A percentile compares a stretch with the other conserved stretches of the same genome.
phyloP scores from a whole-genome alignment of 352 stramenopile genomes.

The Phytophthora foliorum region DNA sequence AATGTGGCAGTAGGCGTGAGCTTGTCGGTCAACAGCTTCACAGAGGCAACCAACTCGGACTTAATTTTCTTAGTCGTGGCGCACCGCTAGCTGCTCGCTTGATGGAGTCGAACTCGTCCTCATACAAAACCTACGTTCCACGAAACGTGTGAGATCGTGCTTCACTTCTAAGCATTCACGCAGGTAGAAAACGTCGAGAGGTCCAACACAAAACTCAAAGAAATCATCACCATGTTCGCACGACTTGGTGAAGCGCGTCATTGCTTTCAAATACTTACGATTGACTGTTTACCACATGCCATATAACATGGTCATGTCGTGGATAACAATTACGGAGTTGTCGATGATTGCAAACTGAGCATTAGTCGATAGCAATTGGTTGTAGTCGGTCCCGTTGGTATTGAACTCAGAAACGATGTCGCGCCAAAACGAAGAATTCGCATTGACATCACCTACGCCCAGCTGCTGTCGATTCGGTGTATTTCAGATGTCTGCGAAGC shows the following conservation, averaged over 20 bases:
- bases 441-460: conserved; percentile 1
- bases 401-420: conserved; percentile 14
- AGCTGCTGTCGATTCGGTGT: conserved; percentile 2
- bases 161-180: conserved; percentile 15
- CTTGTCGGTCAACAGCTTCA: not conserved
- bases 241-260: conserved; percentile 9
- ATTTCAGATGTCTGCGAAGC: conserved; percentile 4
- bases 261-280: conserved; percentile 2
- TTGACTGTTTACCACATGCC: conserved; percentile 16
- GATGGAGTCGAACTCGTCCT: conserved; percentile 16
- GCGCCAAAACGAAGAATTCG: conserved; percentile 12
- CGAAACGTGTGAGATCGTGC: conserved; percentile 10
- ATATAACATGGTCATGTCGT: conserved; percentile 1
- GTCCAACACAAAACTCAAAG: conserved; percentile 7
- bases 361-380: not conserved
- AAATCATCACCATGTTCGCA: conserved; percentile 6
- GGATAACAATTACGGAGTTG: conserved; percentile 1
- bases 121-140: conserved; percentile 6
- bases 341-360: conserved; percentile 7
- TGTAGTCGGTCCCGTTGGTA: conserved; percentile 13
- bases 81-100: not conserved
- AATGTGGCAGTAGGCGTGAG: not conserved
- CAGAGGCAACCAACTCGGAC: conserved; percentile 3
- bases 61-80: conserved; percentile 12
- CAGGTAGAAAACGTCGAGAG: conserved; percentile 9